Base-by-base conservation (phyloP, 257 asterid species). In the Ilex aquifolium region DNA sequence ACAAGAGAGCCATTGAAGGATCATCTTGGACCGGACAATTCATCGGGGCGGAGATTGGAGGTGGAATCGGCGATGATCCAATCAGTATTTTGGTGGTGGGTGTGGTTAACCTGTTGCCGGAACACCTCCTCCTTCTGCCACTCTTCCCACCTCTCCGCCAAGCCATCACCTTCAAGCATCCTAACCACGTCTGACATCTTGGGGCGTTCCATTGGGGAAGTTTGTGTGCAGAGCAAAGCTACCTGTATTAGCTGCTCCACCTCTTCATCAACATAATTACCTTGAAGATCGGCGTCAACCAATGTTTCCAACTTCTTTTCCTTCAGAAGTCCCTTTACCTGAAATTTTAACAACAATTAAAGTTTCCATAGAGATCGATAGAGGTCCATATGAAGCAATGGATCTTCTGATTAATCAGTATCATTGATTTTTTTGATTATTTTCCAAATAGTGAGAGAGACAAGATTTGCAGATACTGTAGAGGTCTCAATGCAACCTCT, bases 81-180 rank as follows among this genome's bases (percentile, higher is more conserved):
- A 55, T 63, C 77, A 6, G 79, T 63, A 70, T 62, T 72, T 12
- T 72, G 84, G 56, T 72, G 81, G 49, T 75, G 67, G 32, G 31
- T 51, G 61, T 72, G 72, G 63, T 31, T 65, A 65, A 63, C 60
- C 31, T 69, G 79, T 66, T 75, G 81, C 30, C 81, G 76, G 64
- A 69, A 65, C 74, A 76, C 66, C 60, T 76, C 84, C 44, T 72
- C 84, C 67, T 79, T 75, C 59, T 79, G 82, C 85, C 85, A 79
- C 63, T 73, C 80, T 42, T 76, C 80, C 82, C 85, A 76, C 58
- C 75, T 73, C 80, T 76, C 80, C 2, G 85, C 80, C 69, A 79
- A 65, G n/a, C 82, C 82, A 48, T 79, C 85, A 6, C 85, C 85
- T 65, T 79, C 85, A 15, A 79, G 79, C 85, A 79, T 79, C 59